Conservation (phyloP, 768 basidiomycete genomes). For the Hortiboletus flavorubellus region DNA sequence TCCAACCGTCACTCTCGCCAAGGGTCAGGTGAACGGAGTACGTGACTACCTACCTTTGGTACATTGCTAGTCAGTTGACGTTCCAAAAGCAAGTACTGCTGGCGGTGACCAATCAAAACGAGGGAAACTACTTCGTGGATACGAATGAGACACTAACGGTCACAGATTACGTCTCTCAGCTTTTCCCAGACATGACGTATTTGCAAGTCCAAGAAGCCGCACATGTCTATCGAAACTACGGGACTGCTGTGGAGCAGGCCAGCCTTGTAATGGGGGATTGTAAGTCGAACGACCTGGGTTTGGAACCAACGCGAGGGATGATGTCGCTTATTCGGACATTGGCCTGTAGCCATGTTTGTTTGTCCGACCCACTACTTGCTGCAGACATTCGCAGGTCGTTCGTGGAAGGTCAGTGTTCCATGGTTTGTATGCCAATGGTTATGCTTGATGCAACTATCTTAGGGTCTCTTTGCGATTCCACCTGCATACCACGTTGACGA, state of each 20-base stretch:
- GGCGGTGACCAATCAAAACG: constrained; percentile 28
- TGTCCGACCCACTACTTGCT: constrained; percentile 36
- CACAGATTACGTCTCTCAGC: constrained; percentile 25
- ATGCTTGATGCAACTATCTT: not conserved
- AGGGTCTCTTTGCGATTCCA: constrained; percentile 33
- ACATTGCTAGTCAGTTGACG: not conserved
- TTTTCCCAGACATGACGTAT: constrained; percentile 40
- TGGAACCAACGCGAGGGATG: not conserved
- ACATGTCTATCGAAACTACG: constrained; percentile 29
- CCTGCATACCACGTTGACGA: constrained; percentile 34
- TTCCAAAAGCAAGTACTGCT: constrained; percentile 23
- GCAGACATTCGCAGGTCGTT: constrained; percentile 26
- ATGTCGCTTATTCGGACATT: not conserved
- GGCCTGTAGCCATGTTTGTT: constrained; percentile 30
- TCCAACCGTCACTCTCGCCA: constrained; percentile 36
- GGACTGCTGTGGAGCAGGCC: constrained; percentile 34
- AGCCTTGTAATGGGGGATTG: constrained; percentile 40
- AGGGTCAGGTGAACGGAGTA: constrained; percentile 44
- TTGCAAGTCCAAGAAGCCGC: constrained; percentile 25
- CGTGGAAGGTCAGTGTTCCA: constrained; percentile 32
- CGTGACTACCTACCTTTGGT: not conserved
- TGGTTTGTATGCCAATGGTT: constrained; percentile 15
- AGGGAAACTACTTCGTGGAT: constrained; percentile 31
- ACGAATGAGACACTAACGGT: constrained; percentile 18
- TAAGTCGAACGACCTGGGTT: constrained; percentile 16